These are phyloP conservation scores for Sclerotinia borealis DNA, from an alignment of 2,329 filamentous ascomycete species.

Conservation along the genomic window DNA sequence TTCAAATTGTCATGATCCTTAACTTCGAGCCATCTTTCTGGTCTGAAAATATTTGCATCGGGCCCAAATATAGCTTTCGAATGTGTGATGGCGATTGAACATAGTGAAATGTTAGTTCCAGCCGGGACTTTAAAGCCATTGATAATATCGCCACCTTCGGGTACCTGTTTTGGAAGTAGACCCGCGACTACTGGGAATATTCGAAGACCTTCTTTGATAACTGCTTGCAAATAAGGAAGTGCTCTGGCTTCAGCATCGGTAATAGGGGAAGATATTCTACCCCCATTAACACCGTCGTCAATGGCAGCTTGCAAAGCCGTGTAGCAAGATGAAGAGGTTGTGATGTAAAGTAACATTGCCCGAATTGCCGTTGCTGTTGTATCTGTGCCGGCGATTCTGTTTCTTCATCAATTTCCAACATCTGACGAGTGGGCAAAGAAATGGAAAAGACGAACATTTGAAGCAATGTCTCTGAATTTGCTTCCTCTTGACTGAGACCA, in stretches of 20 bases:
- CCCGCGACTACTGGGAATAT: conserved; percentile 39
- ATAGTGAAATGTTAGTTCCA: background rate
- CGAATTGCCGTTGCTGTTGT: conserved; percentile 50
- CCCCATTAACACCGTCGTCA: background rate
- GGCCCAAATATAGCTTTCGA: conserved; percentile 27
- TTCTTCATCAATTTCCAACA: background rate
- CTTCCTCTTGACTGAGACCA: conserved; percentile 21
- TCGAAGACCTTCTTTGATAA: conserved; percentile 43
- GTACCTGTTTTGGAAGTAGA: conserved; percentile 19
- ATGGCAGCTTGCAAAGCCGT: conserved; percentile 14
- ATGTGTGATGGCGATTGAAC: background rate
- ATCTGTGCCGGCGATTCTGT: conserved; percentile 46
- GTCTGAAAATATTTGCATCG: conserved; percentile 38
- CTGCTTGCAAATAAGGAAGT: conserved; percentile 43
- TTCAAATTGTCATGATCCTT: background rate
- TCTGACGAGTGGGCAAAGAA: background rate
- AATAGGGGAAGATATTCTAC: background rate
- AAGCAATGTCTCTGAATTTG: conserved; percentile 17
- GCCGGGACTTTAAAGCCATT: conserved; percentile 14
- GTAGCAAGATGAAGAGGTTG: conserved; percentile 15
- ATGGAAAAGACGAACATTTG: conserved; percentile 16
- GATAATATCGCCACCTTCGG: conserved; percentile 13
- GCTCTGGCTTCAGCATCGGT: conserved; percentile 10
- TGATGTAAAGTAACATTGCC: conserved; percentile 14
- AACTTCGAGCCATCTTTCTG: conserved; percentile 43